phyloP scores from a whole-genome alignment of 2,329 filamentous ascomycete genomes.

The Diaporthe vexans region DNA sequence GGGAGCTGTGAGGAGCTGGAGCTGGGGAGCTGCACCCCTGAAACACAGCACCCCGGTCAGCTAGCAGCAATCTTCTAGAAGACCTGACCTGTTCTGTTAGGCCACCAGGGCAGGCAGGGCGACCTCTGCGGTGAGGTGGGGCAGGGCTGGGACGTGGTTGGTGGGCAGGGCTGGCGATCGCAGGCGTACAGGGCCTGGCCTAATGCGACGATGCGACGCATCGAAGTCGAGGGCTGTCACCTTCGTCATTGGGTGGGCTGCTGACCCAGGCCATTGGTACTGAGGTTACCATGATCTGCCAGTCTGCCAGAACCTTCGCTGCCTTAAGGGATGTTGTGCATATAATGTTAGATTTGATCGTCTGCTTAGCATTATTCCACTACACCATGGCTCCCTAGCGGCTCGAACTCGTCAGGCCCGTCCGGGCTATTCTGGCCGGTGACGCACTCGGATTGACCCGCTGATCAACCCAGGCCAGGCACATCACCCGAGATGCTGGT shows the following conservation, averaged over 20 bases:
- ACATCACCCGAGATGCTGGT: not conserved
- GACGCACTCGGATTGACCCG: not conserved
- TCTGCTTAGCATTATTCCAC: not conserved
- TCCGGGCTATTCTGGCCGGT: not conserved
- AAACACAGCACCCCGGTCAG: slow-evolving; percentile 6
- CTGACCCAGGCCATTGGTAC: slow-evolving; percentile 24
- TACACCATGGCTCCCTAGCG: not conserved
- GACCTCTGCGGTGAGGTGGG: not conserved
- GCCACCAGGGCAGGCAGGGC: not conserved
- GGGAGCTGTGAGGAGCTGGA: not conserved
- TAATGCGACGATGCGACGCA: slow-evolving; percentile 11
- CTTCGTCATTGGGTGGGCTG: slow-evolving; percentile 29
- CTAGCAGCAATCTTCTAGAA: not conserved
- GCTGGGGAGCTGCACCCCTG: slow-evolving; percentile 17
- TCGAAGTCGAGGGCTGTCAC: slow-evolving; percentile 8
- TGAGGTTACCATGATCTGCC: slow-evolving; percentile 28
- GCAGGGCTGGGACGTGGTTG: not conserved
- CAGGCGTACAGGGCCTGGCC: not conserved
- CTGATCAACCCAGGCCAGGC: slow-evolving; percentile 1
- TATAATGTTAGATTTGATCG: not conserved
- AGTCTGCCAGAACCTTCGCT: slow-evolving; percentile 20
- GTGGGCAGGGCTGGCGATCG: not conserved
- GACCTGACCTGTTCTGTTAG: not conserved
- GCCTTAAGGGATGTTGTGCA: slow-evolving; percentile 24
- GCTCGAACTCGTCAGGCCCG: not conserved